Base-by-base conservation (phyloP, 176 grass and related monocot species). In the Oryza rufipogon region DNA sequence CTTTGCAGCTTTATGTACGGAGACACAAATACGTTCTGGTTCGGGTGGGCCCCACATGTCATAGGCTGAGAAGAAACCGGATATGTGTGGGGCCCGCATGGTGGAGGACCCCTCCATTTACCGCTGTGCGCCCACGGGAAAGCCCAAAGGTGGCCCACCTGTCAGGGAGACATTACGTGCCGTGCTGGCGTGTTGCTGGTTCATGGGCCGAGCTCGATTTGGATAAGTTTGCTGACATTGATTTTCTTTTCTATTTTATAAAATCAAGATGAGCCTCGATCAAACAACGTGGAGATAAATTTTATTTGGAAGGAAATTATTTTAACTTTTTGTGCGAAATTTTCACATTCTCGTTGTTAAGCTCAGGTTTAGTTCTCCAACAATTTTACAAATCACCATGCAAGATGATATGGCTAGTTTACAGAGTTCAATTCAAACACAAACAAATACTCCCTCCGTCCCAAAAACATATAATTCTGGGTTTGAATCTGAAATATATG, bases 401-500 rank as follows among this genome's bases (percentile, higher is more conserved):
- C 15, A 56, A 52, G 15, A 52, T 52, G 14, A 56, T 56, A 16
- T 56, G 15, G 16, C 51, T 56, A 56, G 16, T 19, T 56, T 2
- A 19, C 16, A 56, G 51, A 56, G 5, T 56, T 56, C 30, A 32
- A 32, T 32, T 32, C 30, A 32, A 32, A 32, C 30, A 0, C 30
- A 32, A 32, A 32, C 2, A 32, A 32, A 0, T 32, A 3, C 30
- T 32, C 30, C 30, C 30, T 32, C 30, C 30, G 30, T 32, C 30
- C 2, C 2, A 32, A 32, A 32, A 32, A 32, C 30, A 32, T 0
- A 32, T 32, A 32, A 32, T 32, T 32, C 0, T 3, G 30, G 30
- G 30, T 32, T 32, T 32, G 0, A 32, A 32, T 32, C 0, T 32
- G 0, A 0, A 32, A 0, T 32, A 0, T 32, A 32, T 32, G 30